Percentiles rank a stretch among this genome's conserved stretches.
Evolutionary conservation across 441 rosid species (phyloP).

Genomic region (Bocquillonia castaneifolia): DNA sequence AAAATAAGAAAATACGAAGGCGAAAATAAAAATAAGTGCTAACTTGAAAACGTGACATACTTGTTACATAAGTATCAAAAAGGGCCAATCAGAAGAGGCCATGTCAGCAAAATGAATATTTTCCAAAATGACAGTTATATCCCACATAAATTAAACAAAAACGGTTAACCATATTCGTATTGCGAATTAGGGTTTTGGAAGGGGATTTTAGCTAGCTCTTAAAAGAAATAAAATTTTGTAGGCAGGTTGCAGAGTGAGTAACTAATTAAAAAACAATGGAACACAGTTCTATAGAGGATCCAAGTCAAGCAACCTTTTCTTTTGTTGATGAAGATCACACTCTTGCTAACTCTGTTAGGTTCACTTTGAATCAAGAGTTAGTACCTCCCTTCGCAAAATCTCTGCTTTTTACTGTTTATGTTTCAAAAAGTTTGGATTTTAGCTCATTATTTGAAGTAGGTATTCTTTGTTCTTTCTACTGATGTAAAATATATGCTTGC

Average conservation of each 20-base stretch:
- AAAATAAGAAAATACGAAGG: neutral
- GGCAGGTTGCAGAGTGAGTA: constrained; percentile 3
- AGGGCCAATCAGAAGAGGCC: constrained; percentile 7
- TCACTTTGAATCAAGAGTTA: constrained; percentile 91
- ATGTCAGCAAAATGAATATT: neutral
- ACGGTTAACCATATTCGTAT: neutral
- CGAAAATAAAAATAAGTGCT: neutral
- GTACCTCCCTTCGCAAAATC: constrained; percentile 19
- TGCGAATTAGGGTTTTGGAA: neutral
- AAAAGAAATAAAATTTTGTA: neutral
- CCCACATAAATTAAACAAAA: neutral
- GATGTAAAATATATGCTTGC: neutral
- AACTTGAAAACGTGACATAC: neutral
- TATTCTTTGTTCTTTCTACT: neutral
- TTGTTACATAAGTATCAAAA: neutral
- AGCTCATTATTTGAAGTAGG: neutral
- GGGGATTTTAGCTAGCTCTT: neutral
- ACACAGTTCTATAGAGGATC: constrained; percentile 33
- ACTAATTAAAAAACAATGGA: constrained; percentile 22
- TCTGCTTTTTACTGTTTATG: neutral
- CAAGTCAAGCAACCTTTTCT: constrained; percentile 59
- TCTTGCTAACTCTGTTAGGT: constrained; percentile 74
- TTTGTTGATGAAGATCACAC: constrained; percentile 81
- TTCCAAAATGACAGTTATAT: neutral
- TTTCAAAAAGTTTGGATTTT: neutral